Base-by-base conservation (phyloP, 202 grass and related monocot genomes). In the Schoenoplectus tabernaemontani region DNA sequence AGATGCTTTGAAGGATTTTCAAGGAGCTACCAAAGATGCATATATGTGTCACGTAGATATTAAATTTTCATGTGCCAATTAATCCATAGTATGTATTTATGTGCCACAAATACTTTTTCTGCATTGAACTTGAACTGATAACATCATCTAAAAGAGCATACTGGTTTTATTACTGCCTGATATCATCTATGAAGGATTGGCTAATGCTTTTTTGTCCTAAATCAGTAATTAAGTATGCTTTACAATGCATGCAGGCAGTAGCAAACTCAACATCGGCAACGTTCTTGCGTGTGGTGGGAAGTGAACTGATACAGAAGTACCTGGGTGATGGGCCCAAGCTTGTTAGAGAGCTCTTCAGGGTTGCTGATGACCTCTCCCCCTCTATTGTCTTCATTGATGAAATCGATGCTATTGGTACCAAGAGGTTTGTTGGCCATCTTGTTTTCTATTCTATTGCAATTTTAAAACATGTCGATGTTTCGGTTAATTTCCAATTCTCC, bases 351-450 rank as follows among this genome's bases (percentile, higher is more conserved):
- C 82, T 99, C 24, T 99, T 99, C 56, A 95, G 96, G 76, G 92
- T 99, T 47, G 96, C 96, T 19, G 96, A 95, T 81, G 96, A 99
- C 1, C 83, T 99, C 78, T 99, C 96, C 57, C 96, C 92, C 28
- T 96, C 92, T 1, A 99, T 99, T 68, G 96, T 99, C 54, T 99
- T 99, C 70, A 99, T 99, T 77, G 96, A 96, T 80, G 96, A 96
- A 81, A 99, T 99, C 1, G 96, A 99, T 83, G 92, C 96, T 15
- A 85, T 99, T 87, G 96, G 90, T 64, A 93, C 96, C 73, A 99
- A 99, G 83, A 99, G 96, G 87, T 93, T 76, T 47, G 79, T 80
- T 42, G 48, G 28, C 39, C 9, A 47, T 79, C 13, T 48, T 50
- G 24, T 50, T 72, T 72, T 72, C n/a, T n/a, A n/a, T n/a, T n/a